Evolutionary conservation across 768 basidiomycete species (phyloP), one percentile per base, ranked within the genome.

Genomic region (Boletus tomentosulus): DNA sequence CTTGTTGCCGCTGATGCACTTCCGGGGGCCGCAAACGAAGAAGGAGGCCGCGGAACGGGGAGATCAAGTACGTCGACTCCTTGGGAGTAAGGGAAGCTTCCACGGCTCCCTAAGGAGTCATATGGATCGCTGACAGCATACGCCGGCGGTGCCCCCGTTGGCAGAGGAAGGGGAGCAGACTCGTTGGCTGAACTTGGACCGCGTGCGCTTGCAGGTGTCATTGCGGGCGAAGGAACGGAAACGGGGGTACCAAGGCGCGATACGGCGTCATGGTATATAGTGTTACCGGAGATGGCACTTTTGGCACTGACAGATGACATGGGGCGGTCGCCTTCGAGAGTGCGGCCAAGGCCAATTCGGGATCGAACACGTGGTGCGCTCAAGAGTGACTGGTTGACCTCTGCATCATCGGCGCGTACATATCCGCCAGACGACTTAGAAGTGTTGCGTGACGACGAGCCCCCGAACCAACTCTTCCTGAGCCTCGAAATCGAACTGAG

Each of bases 181-280:
- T 55, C 57, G 0, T 50, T 56, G 30, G 45, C 51, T 37, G 56
- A 42, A 10, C 39, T 48, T 35, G 54, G 49, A 12, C 58, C 59
- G 45, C 68, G 70, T 7, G 43, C 58, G 9, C 66, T 71, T 4
- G 73, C 69, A 34, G 80, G 79, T 2, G 81, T 79, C 52, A 79
- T 47, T 9, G 79, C 81, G 35, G 78, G 70, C 6, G 75, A 74
- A 45, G 78, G 75, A 16, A 70, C 51, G 11, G 64, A 64, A 6
- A 71, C 60, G 22, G 81, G 77, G 3, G 81, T 80, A 2, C 59
- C 68, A 11, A 75, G 67, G 10, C 70, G 68, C 0, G 84, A 84
- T 4, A 67, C 53, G 0, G 86, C 86, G 60, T 87, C 86, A 56
- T 83, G 82, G 58, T 83, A 88, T 3, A 84, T 60, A 0, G 84